Evolutionary conservation across 2,329 filamentous ascomycete genomes (phyloP).

Genomic region (Nigrospora osmanthi): DNA sequence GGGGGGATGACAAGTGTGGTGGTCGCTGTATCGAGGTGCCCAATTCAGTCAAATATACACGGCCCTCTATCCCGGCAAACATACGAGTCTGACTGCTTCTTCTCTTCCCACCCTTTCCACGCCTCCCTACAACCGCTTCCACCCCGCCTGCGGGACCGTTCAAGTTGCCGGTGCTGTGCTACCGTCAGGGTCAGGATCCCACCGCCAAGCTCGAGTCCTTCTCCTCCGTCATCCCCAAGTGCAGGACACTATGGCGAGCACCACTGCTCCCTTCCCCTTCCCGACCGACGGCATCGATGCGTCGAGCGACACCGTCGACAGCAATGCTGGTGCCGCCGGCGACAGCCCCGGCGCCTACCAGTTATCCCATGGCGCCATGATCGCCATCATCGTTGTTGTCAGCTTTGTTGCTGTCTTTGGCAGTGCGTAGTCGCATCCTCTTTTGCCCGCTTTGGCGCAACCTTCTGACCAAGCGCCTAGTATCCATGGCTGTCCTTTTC

Average conservation of each 20-base stretch:
- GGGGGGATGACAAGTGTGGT: not conserved
- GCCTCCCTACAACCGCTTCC: not conserved
- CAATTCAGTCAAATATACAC: not conserved
- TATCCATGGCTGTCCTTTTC: slow-evolving; percentile 60
- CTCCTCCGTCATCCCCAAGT: slow-evolving; percentile 4
- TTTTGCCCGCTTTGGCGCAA: not conserved
- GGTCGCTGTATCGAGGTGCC: not conserved
- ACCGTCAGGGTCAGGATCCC: not conserved
- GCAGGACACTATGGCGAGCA: slow-evolving; percentile 30
- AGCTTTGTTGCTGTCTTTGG: slow-evolving; percentile 59
- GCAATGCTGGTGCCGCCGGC: slow-evolving; percentile 59
- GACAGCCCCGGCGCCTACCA: slow-evolving; percentile 49
- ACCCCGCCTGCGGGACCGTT: not conserved
- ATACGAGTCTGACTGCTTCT: not conserved
- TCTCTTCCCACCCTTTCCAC: not conserved
- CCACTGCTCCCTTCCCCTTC: slow-evolving; percentile 31
- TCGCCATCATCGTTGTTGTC: slow-evolving; percentile 69
- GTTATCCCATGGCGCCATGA: slow-evolving; percentile 60
- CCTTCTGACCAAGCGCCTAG: slow-evolving; percentile 27
- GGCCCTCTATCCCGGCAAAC: not conserved
- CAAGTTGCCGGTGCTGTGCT: not conserved
- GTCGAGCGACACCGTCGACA: slow-evolving; percentile 32
- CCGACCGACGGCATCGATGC: slow-evolving; percentile 28
- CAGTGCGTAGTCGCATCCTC: slow-evolving; percentile 39
- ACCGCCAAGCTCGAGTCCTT: not conserved